Evolutionary conservation across 169 alveolate species (phyloP), one percentile per base, ranked within the genome.

Genomic region (Cryptosporidium muris): DNA sequence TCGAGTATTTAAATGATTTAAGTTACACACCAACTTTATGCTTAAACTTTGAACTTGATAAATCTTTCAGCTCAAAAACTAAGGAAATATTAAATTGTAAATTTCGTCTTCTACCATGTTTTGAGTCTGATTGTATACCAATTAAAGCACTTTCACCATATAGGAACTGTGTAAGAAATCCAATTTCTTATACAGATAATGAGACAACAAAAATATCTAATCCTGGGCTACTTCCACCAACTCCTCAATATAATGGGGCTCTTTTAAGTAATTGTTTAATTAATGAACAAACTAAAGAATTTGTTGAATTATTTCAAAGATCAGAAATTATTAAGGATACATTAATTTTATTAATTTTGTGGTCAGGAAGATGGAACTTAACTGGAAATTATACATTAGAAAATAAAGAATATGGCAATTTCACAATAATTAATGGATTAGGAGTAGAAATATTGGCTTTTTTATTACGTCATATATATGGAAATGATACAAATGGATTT

Each of bases 191-290:
- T 66, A 34, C 37, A 34, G 81, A 66, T 66, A 49, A 49, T 49
- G 8, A 12, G 54, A 9, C 8, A 9, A 49, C 0, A 9, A 49
- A 49, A 9, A 49, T 49, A 49, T 49, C 8, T 43, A 74, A 60
- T 74, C 34, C 67, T 2, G 16, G 63, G 1, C 37, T 74, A 12
- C 34, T 74, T 42, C 85, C 85, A 58, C 85, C 85, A 58, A 74
- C 85, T 8, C 74, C 85, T 45, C 85, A 74, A 25, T 74, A 74
- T 58, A 74, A 74, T 60, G 85, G 85, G 1, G 85, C 85, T 34
- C n/a, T 74, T 36, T 45, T 56, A n/a, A 56, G 38, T 45, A 63
- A 74, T 6, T 47, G 40, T 4, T 43, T 8, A 56, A 49, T 9
- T 9, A 42, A 12, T 42, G 40, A n/a, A 2, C 43, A 60, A 34